Percentiles rank a stretch among this genome's conserved stretches.
Evolutionary conservation across 1,139 yeast genomes (phyloP).

Genomic region (Scheffersomyces titani): DNA sequence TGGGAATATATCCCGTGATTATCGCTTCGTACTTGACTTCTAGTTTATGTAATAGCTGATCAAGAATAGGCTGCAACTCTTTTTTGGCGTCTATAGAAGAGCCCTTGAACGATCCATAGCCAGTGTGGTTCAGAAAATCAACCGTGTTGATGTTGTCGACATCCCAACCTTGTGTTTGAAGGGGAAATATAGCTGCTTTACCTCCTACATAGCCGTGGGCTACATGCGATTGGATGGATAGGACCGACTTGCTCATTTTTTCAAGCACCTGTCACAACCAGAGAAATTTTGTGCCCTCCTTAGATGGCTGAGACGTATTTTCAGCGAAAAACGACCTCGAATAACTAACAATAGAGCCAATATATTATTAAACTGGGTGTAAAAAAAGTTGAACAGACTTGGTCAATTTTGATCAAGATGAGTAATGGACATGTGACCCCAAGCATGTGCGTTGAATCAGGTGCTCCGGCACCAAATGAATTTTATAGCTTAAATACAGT

Average conservation of each 20-base stretch:
- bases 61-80: constrained; percentile 7
- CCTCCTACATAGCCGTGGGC: constrained; percentile 51
- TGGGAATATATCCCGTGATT: constrained; percentile 40
- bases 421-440: not conserved
- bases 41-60: constrained; percentile 2
- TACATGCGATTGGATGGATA: constrained; percentile 47
- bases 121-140: constrained; percentile 48
- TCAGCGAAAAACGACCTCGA: not conserved
- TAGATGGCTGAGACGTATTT: not conserved
- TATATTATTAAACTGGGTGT: not conserved
- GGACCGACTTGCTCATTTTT: constrained; percentile 18
- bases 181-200: constrained; percentile 43
- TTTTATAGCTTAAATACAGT: too few species aligned
- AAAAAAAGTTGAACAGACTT: not conserved
- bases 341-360: not conserved
- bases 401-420: not conserved
- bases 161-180: constrained; percentile 47
- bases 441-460: not conserved
- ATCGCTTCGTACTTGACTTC: constrained; percentile 7
- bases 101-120: constrained; percentile 44
- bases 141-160: constrained; percentile 46
- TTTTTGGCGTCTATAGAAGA: constrained; percentile 8
- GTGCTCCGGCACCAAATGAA: not conserved
- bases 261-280: not conserved
- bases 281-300: not conserved